Evolutionary conservation across 1,284 basidiomycete genomes (phyloP).

Genomic region (Pholiota adiposa): DNA sequence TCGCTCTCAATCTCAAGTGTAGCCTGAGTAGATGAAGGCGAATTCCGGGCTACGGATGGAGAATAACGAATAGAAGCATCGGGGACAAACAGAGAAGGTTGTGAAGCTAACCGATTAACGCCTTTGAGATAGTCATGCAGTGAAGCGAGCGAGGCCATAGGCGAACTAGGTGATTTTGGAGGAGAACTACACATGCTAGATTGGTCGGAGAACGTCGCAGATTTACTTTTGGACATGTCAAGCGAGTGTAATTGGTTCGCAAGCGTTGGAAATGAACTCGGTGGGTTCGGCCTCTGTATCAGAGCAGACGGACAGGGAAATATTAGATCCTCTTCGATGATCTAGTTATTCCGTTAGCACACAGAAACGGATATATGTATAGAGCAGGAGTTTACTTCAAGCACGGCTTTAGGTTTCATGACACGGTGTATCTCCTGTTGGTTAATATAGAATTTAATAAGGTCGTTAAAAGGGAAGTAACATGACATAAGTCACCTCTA

Average conservation of each 20-base stretch:
- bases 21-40: constrained; percentile 3
- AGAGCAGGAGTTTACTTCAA: constrained; percentile 54
- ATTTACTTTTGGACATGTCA: constrained; percentile 20
- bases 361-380: not conserved
- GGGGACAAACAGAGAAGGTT: not conserved
- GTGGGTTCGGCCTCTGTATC: constrained; percentile 27
- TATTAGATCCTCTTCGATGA: constrained; percentile 73
- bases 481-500: constrained; percentile 44
- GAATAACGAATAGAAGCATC: constrained; percentile 8
- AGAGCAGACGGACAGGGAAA: constrained; percentile 58
- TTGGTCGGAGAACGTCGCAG: constrained; percentile 15
- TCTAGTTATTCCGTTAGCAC: constrained; percentile 37
- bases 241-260: constrained; percentile 10
- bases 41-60: not conserved
- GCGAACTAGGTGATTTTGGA: constrained; percentile 1
- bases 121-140: not conserved
- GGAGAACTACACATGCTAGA: constrained; percentile 4
- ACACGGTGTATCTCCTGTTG: constrained; percentile 67
- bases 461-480: constrained; percentile 16
- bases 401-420: constrained; percentile 57
- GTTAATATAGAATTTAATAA: constrained; percentile 8
- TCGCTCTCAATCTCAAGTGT: constrained; percentile 15
- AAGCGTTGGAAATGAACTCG: constrained; percentile 5
- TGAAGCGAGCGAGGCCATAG: constrained; percentile 4
- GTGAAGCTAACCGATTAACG: constrained; percentile 1